Evolutionary conservation across 371 early-diverging fungal genomes (phyloP), one percentile per base, ranked within the genome.

Genomic region (Gilbertella persicaria): DNA sequence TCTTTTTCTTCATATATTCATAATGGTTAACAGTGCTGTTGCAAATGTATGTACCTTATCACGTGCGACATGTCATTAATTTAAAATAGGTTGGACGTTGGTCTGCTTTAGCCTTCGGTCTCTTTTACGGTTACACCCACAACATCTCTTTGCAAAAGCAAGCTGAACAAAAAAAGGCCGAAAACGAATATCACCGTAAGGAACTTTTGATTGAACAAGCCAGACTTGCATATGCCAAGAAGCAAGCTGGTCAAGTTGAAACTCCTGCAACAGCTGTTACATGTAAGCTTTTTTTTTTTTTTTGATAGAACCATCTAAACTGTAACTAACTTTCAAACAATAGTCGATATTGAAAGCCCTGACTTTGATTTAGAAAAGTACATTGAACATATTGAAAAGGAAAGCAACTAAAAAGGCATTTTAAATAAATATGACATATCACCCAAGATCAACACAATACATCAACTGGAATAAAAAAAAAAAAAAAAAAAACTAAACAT

Each of bases 51-150:
- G 57, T 45, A n/a, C n/a, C n/a, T n/a, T n/a, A n/a, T n/a, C n/a
- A n/a, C n/a, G n/a, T n/a, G n/a, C n/a, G n/a, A n/a, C n/a, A n/a
- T n/a, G n/a, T n/a, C n/a, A n/a, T n/a, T n/a, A n/a, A n/a, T n/a
- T n/a, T n/a, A n/a, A n/a, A n/a, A 25, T 33, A 42, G 88, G 87
- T 88, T 67, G 87, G 83, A 66, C 88, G 90, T 70, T 89, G 87
- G 86, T 84, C 84, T 59, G 88, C 83, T 53, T 78, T 88, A 66
- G 83, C 77, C 47, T 73, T 75, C 41, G 90, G 90, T 62, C 76
- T 88, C 41, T 82, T 81, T 60, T 89, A 89, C 62, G 90, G 90
- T 37, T 83, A 73, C 63, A 70, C 79, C 42, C 90, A 87, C 73
- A 83, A 85, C 49, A 75, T 78, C 40, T 72, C 80, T 40, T 76